phyloP scores from a whole-genome alignment of 805 yeast species.

The Yamadazyma paraphyllophila region DNA sequence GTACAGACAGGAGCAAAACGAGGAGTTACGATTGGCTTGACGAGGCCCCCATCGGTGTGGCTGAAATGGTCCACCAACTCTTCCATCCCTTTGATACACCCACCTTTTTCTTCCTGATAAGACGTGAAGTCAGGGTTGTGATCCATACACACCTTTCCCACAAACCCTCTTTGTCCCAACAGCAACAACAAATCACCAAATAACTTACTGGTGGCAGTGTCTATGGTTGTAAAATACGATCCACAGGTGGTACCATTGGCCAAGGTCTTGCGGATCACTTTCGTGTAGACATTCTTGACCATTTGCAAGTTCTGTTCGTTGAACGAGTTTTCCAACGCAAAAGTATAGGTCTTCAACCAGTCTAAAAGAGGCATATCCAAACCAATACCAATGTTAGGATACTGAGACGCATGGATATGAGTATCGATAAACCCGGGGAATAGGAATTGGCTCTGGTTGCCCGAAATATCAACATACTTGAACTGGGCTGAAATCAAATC shows the following conservation, averaged over 20 bases:
- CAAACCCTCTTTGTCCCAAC: slow-evolving; percentile 80
- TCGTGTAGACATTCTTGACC: slow-evolving; percentile 63
- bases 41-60: slow-evolving; percentile 34
- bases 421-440: slow-evolving; percentile 52
- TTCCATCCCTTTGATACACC: slow-evolving; percentile 52
- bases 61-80: slow-evolving; percentile 56
- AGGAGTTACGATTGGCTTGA: slow-evolving; percentile 84
- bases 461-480: slow-evolving; percentile 27
- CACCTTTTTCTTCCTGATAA: slow-evolving; percentile 60
- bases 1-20: slow-evolving; percentile 91
- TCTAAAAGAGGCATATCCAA: slow-evolving; percentile 82
- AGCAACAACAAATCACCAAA: slow-evolving; percentile 69
- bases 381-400: slow-evolving; percentile 57
- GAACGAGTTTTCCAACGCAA: slow-evolving; percentile 79
- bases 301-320: slow-evolving; percentile 39
- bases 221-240: slow-evolving; percentile 87
- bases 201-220: slow-evolving; percentile 67
- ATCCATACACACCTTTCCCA: slow-evolving; percentile 96
- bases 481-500: slow-evolving; percentile 3
- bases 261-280: slow-evolving; percentile 69
- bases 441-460: slow-evolving; percentile 50
- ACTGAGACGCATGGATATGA: slow-evolving; percentile 46
- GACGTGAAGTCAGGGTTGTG: slow-evolving; percentile 63
- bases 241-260: slow-evolving; percentile 88
- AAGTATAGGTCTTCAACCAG: slow-evolving; percentile 86